Percentiles rank a stretch among this genome's conserved stretches.
phyloP scores from a whole-genome alignment of 805 yeast species.

The Hanseniaspora singularis region DNA sequence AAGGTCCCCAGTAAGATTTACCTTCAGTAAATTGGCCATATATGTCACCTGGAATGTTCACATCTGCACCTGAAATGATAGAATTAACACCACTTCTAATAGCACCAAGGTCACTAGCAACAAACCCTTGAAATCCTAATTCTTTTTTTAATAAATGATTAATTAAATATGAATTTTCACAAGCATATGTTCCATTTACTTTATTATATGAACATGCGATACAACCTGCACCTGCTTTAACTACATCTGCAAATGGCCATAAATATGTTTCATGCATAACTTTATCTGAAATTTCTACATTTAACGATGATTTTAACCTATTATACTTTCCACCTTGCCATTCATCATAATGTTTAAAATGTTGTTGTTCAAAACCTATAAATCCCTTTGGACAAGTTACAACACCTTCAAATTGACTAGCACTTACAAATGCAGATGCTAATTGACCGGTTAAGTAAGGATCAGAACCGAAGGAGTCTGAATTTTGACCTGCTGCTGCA shows the following conservation, averaged over 20 bases:
- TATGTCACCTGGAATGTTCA: constrained; percentile 53
- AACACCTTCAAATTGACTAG: constrained; percentile 48
- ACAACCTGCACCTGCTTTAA: constrained; percentile 48
- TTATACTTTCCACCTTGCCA: constrained; percentile 39
- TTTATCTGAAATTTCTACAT: constrained; percentile 47
- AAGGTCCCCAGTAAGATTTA: constrained; percentile 46
- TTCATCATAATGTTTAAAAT: constrained; percentile 42
- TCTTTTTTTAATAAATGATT: constrained; percentile 48
- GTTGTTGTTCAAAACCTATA: constrained; percentile 53
- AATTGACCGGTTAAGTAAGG: constrained; percentile 48
- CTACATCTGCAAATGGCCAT: constrained; percentile 58
- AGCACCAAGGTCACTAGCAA: constrained; percentile 59
- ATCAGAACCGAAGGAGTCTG: constrained; percentile 55
- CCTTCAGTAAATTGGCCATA: constrained; percentile 44
- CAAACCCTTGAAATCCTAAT: constrained; percentile 55
- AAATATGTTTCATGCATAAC: constrained; percentile 50
- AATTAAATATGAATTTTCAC: constrained; percentile 46
- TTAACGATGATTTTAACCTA: constrained; percentile 34
- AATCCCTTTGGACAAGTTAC: constrained; percentile 46
- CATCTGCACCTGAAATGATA: constrained; percentile 48
- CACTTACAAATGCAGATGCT: constrained; percentile 42
- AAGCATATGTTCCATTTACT: constrained; percentile 45
- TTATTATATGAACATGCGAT: constrained; percentile 52
- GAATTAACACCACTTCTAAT: constrained; percentile 46
- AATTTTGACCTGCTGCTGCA: constrained; percentile 53